Conservation (phyloP, 2,329 filamentous ascomycete genomes). For the Colletotrichum trifolii region DNA sequence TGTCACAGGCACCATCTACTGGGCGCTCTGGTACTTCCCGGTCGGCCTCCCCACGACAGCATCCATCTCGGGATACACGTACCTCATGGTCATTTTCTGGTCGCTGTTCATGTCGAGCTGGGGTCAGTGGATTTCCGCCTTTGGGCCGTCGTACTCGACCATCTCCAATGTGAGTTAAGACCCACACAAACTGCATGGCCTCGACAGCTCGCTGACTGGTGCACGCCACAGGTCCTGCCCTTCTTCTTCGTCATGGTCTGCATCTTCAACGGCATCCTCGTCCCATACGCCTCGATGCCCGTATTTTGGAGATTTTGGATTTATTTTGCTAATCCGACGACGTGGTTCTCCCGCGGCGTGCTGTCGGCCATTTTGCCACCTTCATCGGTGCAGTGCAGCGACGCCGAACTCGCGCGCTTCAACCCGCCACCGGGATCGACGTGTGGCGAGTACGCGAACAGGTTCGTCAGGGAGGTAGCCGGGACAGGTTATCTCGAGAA, state of each 20-base stretch:
- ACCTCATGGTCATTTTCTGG: constrained; percentile 82
- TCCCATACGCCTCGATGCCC: constrained; percentile 49
- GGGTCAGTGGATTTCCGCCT: constrained; percentile 89
- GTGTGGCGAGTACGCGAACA: constrained; percentile 71
- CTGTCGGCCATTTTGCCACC: constrained; percentile 33
- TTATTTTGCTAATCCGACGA: constrained; percentile 37
- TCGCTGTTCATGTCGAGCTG: constrained; percentile 79
- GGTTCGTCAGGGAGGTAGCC: constrained; percentile 61
- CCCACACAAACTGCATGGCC: neutral
- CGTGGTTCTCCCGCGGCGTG: constrained; percentile 31
- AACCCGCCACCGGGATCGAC: constrained; percentile 72
- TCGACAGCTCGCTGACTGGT: constrained; percentile 2
- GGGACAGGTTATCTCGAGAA: constrained; percentile 71
- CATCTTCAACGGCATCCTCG: constrained; percentile 78
- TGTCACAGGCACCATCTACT: constrained; percentile 74
- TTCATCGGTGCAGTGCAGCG: constrained; percentile 52
- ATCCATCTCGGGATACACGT: constrained; percentile 77
- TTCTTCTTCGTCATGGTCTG: constrained; percentile 86
- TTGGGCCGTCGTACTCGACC: constrained; percentile 81
- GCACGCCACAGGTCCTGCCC: constrained; percentile 64
- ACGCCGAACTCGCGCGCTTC: constrained; percentile 55
- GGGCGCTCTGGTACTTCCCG: constrained; percentile 80
- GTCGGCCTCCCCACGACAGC: constrained; percentile 75
- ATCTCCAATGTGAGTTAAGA: constrained; percentile 69
- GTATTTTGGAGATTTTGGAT: constrained; percentile 54